Base-by-base conservation (phyloP, 1,284 basidiomycete genomes). In the Pisolithus thermaeus region DNA sequence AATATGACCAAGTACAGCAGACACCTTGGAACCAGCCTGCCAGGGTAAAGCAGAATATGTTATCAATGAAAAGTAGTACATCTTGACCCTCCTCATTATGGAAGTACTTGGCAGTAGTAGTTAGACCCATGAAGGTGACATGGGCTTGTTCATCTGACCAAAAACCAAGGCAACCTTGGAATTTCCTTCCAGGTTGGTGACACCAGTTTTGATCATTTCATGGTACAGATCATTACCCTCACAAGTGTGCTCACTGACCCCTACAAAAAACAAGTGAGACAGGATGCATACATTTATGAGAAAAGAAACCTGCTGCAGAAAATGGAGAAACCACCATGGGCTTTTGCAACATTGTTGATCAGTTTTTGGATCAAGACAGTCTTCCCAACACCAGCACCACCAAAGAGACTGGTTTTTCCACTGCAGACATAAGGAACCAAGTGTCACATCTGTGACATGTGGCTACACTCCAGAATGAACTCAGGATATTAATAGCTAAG, bases 71-170 rank as follows among this genome's bases (percentile, higher is more conserved):
- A 70, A 99, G 88, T 70, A 98, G 84, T 80, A 99, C 96, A 75
- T 98, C 96, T 77, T 99, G 96, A 62, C 96, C 96, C 78, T 99
- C 95, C 78, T 98, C 95, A 69, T 99, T 96, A 89, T 96, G 95
- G 96, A 99, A 99, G 81, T 98, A 99, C 78, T 99, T 96, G 64
- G 96, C 96, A 63, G 98, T 97, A 70, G 96, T 98, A 58, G 18
- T 20, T 20, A 99, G 80, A 77, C 96, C 96, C 65, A 96, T 98
- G 65, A 99, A 86, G 59, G 96, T 96, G 68, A 98, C 96, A 90
- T 95, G 96, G 93, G 96, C 81, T 99, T 96, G 81, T 99, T 99
- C 96, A 99, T 99, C 80, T 99, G 96, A 81, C 96, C 96, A 81
- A 99, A 99, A 64, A 99, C 96, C 60, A 99, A 87, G 66, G 96